Evolutionary conservation across 2,329 filamentous ascomycete genomes (phyloP).

Genomic region (Neofusicoccum laricinum): DNA sequence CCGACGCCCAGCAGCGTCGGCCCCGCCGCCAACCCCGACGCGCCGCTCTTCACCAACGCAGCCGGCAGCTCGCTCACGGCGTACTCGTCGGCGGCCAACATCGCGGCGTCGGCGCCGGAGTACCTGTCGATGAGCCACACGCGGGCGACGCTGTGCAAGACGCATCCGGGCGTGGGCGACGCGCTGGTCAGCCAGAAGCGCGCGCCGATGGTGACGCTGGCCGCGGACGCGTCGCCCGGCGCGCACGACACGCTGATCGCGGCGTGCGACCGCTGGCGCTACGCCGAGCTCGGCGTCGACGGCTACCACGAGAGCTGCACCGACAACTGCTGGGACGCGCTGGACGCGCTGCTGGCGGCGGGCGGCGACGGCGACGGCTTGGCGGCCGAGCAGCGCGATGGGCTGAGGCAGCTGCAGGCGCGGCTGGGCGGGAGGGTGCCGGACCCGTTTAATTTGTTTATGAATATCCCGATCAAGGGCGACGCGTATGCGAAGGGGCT

Average conservation of each 20-base stretch:
- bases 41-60: slow-evolving; percentile 28
- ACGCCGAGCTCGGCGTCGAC: slow-evolving; percentile 41
- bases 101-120: slow-evolving; percentile 34
- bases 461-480: neutral
- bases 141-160: slow-evolving; percentile 31
- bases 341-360: neutral
- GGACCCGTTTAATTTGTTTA: neutral
- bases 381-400: slow-evolving; percentile 44
- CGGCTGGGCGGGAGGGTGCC: neutral
- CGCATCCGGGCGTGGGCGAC: slow-evolving; percentile 35
- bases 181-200: slow-evolving; percentile 45
- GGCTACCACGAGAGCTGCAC: slow-evolving; percentile 46
- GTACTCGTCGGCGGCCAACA: slow-evolving; percentile 44
- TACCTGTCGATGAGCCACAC: slow-evolving; percentile 47
- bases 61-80: slow-evolving; percentile 45
- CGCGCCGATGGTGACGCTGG: slow-evolving; percentile 44
- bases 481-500: neutral
- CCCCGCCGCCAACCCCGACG: neutral
- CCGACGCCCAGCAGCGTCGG: slow-evolving; percentile 18
- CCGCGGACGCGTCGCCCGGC: slow-evolving; percentile 46
- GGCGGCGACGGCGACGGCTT: slow-evolving; percentile 42
- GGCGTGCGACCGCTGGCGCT: slow-evolving; percentile 46
- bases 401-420: slow-evolving; percentile 17
- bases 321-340: slow-evolving; percentile 26
- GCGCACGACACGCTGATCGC: slow-evolving; percentile 48